Conservation (phyloP, 2,329 filamentous ascomycete species). For the Periconia macrospinosa region DNA sequence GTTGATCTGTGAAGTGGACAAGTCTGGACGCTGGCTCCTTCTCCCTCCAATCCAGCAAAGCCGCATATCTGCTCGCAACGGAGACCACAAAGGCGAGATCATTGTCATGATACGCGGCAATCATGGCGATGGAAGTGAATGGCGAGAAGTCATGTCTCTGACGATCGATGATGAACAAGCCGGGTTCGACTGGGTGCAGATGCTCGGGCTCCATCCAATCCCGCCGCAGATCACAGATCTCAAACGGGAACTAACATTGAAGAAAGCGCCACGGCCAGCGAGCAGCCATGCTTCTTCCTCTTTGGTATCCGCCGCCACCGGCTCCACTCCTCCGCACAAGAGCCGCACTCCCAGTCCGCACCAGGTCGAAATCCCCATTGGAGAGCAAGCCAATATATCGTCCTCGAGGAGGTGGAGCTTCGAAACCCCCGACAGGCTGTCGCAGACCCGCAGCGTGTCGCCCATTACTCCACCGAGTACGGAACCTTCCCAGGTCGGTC, state of each 20-base stretch:
- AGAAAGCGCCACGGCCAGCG: conserved; percentile 40
- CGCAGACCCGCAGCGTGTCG: conserved; percentile 33
- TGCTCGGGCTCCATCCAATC: conserved; percentile 70
- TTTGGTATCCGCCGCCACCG: conserved; percentile 45
- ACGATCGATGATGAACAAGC: conserved; percentile 75
- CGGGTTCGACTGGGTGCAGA: conserved; percentile 82
- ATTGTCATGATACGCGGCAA: conserved; percentile 84
- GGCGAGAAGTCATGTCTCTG: conserved; percentile 84
- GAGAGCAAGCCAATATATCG: conserved; percentile 55
- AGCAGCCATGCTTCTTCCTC: conserved; percentile 59
- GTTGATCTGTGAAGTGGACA: conserved; percentile 89
- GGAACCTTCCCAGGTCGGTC: conserved; percentile 26
- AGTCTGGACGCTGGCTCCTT: conserved; percentile 76
- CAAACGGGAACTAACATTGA: conserved; percentile 54
- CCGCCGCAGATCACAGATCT: conserved; percentile 58
- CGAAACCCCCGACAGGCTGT: conserved; percentile 34
- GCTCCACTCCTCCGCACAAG: conserved; percentile 37
- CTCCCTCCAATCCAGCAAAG: conserved; percentile 82
- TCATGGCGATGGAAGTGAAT: conserved; percentile 64
- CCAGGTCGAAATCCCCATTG: conserved; percentile 64
- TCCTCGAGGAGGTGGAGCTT: conserved; percentile 49
- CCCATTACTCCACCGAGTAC: conserved; percentile 42
- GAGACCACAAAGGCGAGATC: conserved; percentile 71
- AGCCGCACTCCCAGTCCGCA: conserved; percentile 52
- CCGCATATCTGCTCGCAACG: conserved; percentile 77